Evolutionary conservation across 2,329 filamentous ascomycete genomes (phyloP).

Genomic region (Rosellinia necatrix): DNA sequence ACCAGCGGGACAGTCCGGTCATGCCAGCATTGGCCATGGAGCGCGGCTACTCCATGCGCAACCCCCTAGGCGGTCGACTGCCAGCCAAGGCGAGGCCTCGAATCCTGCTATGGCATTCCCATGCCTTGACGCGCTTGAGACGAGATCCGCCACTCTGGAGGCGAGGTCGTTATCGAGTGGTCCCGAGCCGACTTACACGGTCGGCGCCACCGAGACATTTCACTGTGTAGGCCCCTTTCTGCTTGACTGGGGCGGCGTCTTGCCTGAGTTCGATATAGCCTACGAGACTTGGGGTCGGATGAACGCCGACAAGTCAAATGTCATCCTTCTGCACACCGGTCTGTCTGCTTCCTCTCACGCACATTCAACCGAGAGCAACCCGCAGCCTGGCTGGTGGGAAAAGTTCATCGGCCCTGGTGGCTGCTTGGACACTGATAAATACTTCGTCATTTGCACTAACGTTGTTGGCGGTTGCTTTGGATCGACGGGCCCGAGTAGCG

Average conservation of each 20-base stretch:
- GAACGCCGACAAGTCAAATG: conserved; percentile 82
- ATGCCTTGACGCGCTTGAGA: conserved; percentile 84
- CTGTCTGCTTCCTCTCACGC: conserved; percentile 97
- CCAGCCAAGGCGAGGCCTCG: conserved; percentile 53
- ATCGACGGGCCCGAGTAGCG: conserved; percentile 85
- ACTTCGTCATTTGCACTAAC: conserved; percentile 95
- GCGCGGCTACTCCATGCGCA: conserved; percentile 35
- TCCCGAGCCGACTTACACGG: conserved; percentile 92
- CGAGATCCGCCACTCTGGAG: conserved; percentile 74
- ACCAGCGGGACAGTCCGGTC: conserved; percentile 1
- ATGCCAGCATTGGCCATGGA: conserved; percentile 19
- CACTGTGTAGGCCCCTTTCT: conserved; percentile 74
- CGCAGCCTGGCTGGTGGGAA: conserved; percentile 97
- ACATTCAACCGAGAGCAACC: conserved; percentile 84
- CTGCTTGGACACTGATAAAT: conserved; percentile 87
- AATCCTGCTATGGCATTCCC: conserved; percentile 90
- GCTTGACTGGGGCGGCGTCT: conserved; percentile 93
- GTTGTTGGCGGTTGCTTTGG: conserved; percentile 96
- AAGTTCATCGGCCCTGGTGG: conserved; percentile 91
- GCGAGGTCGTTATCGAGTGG: conserved; percentile 71
- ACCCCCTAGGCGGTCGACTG: conserved; percentile 29
- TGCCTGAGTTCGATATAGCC: conserved; percentile 86
- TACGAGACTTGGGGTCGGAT: conserved; percentile 91
- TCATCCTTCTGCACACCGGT: conserved; percentile 89
- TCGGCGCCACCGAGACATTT: conserved; percentile 80